Percentiles rank a stretch among this genome's conserved stretches.
phyloP scores from a whole-genome alignment of 139 green algal genomes.

The Chlamydomonas asymmetrica region DNA sequence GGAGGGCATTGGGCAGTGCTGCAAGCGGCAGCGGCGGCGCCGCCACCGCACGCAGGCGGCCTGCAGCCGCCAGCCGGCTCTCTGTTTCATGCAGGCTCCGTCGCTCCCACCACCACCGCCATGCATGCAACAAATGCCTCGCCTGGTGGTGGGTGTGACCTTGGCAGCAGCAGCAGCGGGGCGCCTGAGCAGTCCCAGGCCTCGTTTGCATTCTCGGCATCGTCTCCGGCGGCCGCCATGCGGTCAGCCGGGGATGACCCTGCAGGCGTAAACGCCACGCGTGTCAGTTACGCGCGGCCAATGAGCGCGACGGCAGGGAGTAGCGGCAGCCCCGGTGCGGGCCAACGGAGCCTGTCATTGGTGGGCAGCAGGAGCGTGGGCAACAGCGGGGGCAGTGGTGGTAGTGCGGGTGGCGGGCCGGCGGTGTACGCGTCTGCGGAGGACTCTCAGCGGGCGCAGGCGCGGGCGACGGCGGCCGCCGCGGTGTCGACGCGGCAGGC shows the following conservation, averaged over 20 bases:
- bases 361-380: neutral
- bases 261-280: neutral
- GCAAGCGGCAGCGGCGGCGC: no score
- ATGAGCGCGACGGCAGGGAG: neutral
- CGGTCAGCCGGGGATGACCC: neutral
- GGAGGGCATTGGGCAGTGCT: no score
- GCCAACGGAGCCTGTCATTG: neutral
- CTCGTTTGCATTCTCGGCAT: neutral
- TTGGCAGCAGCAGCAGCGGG: no score
- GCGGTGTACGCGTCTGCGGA: neutral
- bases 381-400: neutral
- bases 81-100: no score
- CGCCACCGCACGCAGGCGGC: no score
- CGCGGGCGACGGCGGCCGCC: no score
- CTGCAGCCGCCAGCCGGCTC: no score
- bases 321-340: neutral
- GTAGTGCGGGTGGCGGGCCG: neutral
- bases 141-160: no score
- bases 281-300: neutral
- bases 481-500: no score
- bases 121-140: no score
- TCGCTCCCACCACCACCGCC: no score
- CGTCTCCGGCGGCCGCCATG: neutral
- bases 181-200: neutral
- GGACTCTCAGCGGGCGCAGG: neutral